Evolutionary conservation across 306 rosid species (phyloP).

Genomic region (Alnus rubra): DNA sequence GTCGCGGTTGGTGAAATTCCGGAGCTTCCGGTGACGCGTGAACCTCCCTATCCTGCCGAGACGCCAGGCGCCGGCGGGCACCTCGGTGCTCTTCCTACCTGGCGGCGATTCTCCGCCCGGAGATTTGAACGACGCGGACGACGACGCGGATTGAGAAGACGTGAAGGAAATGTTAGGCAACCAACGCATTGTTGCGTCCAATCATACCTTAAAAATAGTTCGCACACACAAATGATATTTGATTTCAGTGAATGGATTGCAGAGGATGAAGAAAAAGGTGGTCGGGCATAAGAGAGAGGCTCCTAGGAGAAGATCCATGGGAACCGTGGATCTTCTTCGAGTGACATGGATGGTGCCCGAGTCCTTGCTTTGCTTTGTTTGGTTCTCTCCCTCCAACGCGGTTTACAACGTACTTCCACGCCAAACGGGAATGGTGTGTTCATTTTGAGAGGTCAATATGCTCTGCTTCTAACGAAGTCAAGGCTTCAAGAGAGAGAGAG

Average conservation of each 20-base stretch:
- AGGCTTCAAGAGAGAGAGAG: background rate
- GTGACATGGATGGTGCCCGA: background rate
- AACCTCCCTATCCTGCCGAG: slow-evolving; percentile 43
- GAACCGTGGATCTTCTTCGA: slow-evolving; percentile 11
- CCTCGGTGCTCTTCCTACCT: background rate
- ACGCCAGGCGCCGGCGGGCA: slow-evolving; percentile 36
- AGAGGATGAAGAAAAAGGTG: slow-evolving; percentile 9
- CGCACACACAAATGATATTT: background rate
- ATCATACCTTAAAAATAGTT: background rate
- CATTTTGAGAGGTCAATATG: slow-evolving; percentile 32
- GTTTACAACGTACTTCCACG: slow-evolving; percentile 37
- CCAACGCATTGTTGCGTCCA: slow-evolving; percentile 58
- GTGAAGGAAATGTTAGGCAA: slow-evolving; percentile 53
- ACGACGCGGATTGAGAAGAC: slow-evolving; percentile 25
- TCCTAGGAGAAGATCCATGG: slow-evolving; percentile 19
- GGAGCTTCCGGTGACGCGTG: slow-evolving; percentile 45
- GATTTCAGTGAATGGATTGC: background rate
- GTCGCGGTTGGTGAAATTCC: slow-evolving; percentile 25
- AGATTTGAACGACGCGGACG: slow-evolving; percentile 16
- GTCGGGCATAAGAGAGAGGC: background rate
- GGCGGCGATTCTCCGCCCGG: slow-evolving; percentile 4
- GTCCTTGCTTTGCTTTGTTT: background rate
- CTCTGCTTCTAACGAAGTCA: slow-evolving; percentile 15
- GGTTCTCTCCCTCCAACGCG: slow-evolving; percentile 10
- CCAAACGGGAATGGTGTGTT: slow-evolving; percentile 25